Percentiles rank a stretch among this genome's conserved stretches.
Evolutionary conservation across 805 yeast species (phyloP).

Genomic region (Myxozyma lipomycoides): DNA sequence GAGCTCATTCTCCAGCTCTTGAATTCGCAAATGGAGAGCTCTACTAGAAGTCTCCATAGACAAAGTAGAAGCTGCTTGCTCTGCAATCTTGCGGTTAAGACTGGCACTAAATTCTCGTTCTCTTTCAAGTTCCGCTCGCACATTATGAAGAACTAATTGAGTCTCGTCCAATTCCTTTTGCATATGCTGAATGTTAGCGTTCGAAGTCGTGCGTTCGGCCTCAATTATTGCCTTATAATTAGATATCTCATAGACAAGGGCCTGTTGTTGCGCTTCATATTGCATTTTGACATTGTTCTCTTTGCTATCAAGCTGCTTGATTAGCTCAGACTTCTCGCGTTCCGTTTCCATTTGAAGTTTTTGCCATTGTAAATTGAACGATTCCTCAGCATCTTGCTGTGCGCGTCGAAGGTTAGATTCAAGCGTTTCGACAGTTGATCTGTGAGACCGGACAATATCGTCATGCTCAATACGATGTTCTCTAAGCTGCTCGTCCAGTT

Average conservation of each 20-base stretch:
- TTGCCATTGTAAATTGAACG: neutral
- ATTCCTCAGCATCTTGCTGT: constrained; percentile 2
- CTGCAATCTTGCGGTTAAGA: constrained; percentile 34
- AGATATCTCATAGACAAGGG: constrained; percentile 29
- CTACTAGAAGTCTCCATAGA: constrained; percentile 27
- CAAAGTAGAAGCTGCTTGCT: constrained; percentile 32
- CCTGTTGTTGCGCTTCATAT: constrained; percentile 12
- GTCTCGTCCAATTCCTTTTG: constrained; percentile 10
- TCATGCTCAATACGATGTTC: constrained; percentile 35
- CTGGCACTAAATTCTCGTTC: constrained; percentile 31
- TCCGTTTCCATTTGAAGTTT: constrained; percentile 1
- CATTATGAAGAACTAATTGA: constrained; percentile 24
- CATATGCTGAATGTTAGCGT: neutral
- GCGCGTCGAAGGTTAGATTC: neutral
- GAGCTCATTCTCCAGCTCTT: constrained; percentile 27
- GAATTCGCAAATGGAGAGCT: constrained; percentile 24
- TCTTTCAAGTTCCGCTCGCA: constrained; percentile 31
- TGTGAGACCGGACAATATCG: constrained; percentile 22
- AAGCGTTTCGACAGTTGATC: neutral
- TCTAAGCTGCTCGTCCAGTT: constrained; percentile 34
- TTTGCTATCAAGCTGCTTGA: constrained; percentile 27
- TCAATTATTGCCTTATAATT: constrained; percentile 1
- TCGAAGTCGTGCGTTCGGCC: neutral
- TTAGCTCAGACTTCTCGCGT: constrained; percentile 33
- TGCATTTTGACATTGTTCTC: constrained; percentile 2